These are phyloP conservation scores for Fusarium hostae DNA, from an alignment of 2,329 filamentous ascomycete species.

Conservation along the genomic window DNA sequence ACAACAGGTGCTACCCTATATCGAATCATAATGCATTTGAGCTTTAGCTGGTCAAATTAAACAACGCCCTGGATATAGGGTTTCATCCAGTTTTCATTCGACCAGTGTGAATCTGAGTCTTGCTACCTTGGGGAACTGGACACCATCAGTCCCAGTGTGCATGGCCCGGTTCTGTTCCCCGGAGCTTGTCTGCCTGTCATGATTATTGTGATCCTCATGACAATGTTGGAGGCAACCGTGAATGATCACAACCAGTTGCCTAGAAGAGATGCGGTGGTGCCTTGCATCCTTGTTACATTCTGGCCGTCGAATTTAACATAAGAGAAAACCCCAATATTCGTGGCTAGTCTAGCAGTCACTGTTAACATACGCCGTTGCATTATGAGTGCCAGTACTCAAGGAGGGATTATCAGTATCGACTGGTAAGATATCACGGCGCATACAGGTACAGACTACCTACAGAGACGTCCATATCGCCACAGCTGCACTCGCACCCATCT, in stretches of 20 bases:
- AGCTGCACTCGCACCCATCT: not conserved
- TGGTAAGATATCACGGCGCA: not conserved
- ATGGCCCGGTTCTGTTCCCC: conserved; percentile 10
- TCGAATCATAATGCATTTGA: not conserved
- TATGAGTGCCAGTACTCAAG: not conserved
- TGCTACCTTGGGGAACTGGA: not conserved
- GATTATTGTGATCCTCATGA: conserved; percentile 6
- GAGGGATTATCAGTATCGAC: not conserved
- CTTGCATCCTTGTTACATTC: not conserved
- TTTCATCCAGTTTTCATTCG: not conserved
- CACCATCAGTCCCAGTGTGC: not conserved
- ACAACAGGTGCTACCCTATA: conserved; percentile 18
- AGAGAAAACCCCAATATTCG: not conserved
- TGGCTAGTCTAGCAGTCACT: not conserved
- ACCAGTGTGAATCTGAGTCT: not conserved
- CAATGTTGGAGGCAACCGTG: conserved; percentile 4
- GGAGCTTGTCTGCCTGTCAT: conserved; percentile 1
- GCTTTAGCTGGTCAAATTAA: not conserved
- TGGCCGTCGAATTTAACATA: not conserved
- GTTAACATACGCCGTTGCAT: not conserved
- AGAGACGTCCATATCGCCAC: not conserved
- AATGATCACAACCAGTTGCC: not conserved
- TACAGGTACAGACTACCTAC: not conserved
- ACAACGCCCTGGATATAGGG: not conserved
- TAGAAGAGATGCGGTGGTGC: not conserved